A percentile compares a stretch with the other conserved stretches of the same genome.
These are phyloP conservation scores for Cephalotrichum gorgonifer DNA, from an alignment of 2,329 filamentous ascomycete genomes.

Conservation along the genomic window DNA sequence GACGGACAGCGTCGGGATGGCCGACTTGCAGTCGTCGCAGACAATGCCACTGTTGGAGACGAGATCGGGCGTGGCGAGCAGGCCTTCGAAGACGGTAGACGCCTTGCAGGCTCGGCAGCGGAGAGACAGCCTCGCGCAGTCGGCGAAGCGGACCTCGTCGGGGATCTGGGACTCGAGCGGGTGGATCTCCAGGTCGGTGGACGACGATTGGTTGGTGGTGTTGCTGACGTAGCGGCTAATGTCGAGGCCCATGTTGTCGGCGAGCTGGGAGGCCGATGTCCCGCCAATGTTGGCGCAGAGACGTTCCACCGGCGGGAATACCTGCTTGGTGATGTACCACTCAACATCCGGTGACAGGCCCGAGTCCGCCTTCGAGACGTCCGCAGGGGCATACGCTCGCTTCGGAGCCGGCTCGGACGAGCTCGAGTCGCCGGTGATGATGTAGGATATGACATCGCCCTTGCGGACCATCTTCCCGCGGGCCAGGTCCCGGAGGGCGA, in stretches of 20 bases:
- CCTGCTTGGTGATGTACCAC: slow-evolving; percentile 97
- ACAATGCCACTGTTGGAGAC: slow-evolving; percentile 66
- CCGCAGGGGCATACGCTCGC: slow-evolving; percentile 77
- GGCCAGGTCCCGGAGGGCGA: slow-evolving; percentile 78
- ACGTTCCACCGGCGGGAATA: slow-evolving; percentile 94
- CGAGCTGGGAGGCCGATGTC: slow-evolving; percentile 80
- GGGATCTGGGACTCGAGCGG: slow-evolving; percentile 91
- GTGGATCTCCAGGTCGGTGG: slow-evolving; percentile 62
- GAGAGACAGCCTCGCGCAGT: slow-evolving; percentile 65
- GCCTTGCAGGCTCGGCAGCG: slow-evolving; percentile 74
- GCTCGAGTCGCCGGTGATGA: slow-evolving; percentile 58
- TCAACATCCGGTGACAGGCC: slow-evolving; percentile 83
- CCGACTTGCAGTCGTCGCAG: slow-evolving; percentile 58
- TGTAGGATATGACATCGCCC: slow-evolving; percentile 92
- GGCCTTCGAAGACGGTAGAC: slow-evolving; percentile 64
- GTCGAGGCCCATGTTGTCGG: slow-evolving; percentile 89
- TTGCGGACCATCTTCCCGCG: slow-evolving; percentile 81
- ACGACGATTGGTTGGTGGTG: slow-evolving; percentile 35
- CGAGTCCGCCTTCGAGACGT: slow-evolving; percentile 68
- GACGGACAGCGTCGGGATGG: slow-evolving; percentile 61
- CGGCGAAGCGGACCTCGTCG: slow-evolving; percentile 78
- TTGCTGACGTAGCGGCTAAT: slow-evolving; percentile 64
- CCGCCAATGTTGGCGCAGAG: slow-evolving; percentile 92
- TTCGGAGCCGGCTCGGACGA: slow-evolving; percentile 67
- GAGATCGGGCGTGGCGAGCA: slow-evolving; percentile 45